Percentiles rank a stretch among this genome's conserved stretches.
Evolutionary conservation across 2,329 filamentous ascomycete species (phyloP).

Genomic region (Monosporascus cannonballus): DNA sequence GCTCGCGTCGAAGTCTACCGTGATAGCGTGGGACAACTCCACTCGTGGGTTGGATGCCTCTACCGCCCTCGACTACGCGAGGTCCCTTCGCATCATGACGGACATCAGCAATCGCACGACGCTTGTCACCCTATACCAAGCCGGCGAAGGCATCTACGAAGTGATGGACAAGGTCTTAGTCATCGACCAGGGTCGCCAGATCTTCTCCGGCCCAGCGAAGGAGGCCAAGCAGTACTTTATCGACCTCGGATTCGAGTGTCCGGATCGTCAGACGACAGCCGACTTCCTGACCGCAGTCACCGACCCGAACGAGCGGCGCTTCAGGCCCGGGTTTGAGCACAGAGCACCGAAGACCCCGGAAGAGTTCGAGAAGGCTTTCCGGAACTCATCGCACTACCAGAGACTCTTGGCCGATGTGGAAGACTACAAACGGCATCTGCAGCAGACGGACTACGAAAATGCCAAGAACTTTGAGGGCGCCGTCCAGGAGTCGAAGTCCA

Average conservation of each 20-base stretch:
- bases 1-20: constrained; percentile 64
- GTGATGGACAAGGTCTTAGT: constrained; percentile 74
- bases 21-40: constrained; percentile 75
- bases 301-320: constrained; percentile 64
- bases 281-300: constrained; percentile 75
- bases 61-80: constrained; percentile 72
- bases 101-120: constrained; percentile 61
- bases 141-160: constrained; percentile 37
- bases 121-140: constrained; percentile 37
- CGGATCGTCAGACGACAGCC: constrained; percentile 58
- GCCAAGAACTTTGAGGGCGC: constrained; percentile 60
- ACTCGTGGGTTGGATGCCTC: constrained; percentile 75
- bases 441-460: constrained; percentile 50
- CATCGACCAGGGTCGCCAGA: constrained; percentile 60
- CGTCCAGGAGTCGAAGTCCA: constrained; percentile 62
- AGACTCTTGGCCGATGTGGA: constrained; percentile 55
- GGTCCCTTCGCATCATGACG: constrained; percentile 65
- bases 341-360: constrained; percentile 63
- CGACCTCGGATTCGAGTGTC: constrained; percentile 58
- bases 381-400: constrained; percentile 54
- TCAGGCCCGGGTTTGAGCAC: constrained; percentile 59
- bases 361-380: constrained; percentile 62
- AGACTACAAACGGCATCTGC: constrained; percentile 36
- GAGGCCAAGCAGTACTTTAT: constrained; percentile 62
- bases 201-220: constrained; percentile 57